A percentile compares a stretch with the other conserved stretches of the same genome.
phyloP scores from a whole-genome alignment of 805 yeast species.

The Yamadazyma endophytica region DNA sequence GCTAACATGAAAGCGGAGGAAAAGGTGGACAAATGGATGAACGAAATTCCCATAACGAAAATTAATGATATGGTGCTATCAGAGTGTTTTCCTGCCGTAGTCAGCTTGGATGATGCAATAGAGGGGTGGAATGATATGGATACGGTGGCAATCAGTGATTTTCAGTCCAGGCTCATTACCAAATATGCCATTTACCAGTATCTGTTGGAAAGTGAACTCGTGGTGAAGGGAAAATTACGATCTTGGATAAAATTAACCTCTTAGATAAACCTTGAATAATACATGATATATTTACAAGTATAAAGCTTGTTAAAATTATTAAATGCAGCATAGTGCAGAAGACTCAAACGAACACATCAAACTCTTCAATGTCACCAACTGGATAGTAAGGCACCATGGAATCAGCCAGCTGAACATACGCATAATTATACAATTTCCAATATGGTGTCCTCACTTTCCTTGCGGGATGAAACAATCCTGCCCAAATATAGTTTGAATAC shows the following conservation, averaged over 20 bases:
- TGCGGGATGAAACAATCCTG: conserved; percentile 93
- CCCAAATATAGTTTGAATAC: conserved; percentile 71
- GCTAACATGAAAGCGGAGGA: conserved; percentile 63
- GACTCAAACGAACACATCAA: conserved; percentile 41
- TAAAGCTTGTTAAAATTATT: background rate
- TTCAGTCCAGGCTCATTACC: conserved; percentile 52
- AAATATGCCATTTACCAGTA: conserved; percentile 39
- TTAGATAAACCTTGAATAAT: background rate
- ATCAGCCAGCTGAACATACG: conserved; percentile 72
- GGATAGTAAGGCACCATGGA: conserved; percentile 85
- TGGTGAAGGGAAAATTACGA: background rate
- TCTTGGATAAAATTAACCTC: background rate
- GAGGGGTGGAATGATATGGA: conserved; percentile 11
- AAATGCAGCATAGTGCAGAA: background rate
- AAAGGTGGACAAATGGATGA: conserved; percentile 64
- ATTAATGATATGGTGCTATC: conserved; percentile 13
- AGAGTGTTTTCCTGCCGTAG: conserved; percentile 50
- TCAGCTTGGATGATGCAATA: conserved; percentile 20
- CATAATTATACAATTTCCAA: conserved; percentile 78
- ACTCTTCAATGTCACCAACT: conserved; percentile 42
- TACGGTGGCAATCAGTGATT: conserved; percentile 36
- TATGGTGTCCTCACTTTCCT: conserved; percentile 76
- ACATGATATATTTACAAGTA: background rate
- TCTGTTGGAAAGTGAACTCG: conserved; percentile 23
- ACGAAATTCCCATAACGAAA: conserved; percentile 46